Conservation (phyloP, 2,329 filamentous ascomycete genomes). For the Pseudopithomyces maydicus region DNA sequence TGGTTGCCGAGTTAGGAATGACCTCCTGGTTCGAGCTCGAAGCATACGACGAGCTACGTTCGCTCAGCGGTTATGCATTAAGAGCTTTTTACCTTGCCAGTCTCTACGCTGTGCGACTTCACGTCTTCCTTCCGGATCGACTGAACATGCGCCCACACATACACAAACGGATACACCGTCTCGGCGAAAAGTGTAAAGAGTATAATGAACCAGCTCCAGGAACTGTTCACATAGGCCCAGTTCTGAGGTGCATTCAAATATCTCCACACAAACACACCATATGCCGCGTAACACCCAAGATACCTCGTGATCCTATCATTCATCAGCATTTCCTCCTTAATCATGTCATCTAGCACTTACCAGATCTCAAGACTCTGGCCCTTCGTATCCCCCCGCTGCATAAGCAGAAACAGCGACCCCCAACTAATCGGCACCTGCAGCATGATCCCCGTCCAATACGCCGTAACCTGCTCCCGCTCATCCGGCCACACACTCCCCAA, state of each 20-base stretch:
- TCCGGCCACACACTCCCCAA: constrained; percentile 40
- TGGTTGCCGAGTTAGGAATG: background rate
- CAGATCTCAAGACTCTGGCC: constrained; percentile 49
- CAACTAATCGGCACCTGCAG: constrained; percentile 47
- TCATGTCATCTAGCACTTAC: constrained; percentile 24
- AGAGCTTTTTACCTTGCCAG: background rate
- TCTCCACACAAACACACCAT: constrained; percentile 47
- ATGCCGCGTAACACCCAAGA: constrained; percentile 46
- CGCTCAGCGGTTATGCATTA: too few relatives aligned
- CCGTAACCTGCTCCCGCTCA: constrained; percentile 47
- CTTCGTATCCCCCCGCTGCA: constrained; percentile 38
- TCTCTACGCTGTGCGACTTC: constrained; percentile 12
- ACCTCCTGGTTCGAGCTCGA: background rate
- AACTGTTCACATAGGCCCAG: constrained; percentile 45
- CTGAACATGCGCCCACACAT: constrained; percentile 37
- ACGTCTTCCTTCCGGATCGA: constrained; percentile 18
- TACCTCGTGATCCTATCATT: constrained; percentile 44
- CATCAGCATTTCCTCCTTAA: background rate
- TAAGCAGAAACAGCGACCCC: constrained; percentile 39
- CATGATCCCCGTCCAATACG: constrained; percentile 47
- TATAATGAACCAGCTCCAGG: constrained; percentile 42
- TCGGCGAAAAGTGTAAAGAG: constrained; percentile 46
- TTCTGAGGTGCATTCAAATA: constrained; percentile 47
- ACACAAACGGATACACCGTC: constrained; percentile 45
- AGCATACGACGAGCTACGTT: too few relatives aligned